Conservation (phyloP, 768 basidiomycete genomes). For the Jaapia argillacea region DNA sequence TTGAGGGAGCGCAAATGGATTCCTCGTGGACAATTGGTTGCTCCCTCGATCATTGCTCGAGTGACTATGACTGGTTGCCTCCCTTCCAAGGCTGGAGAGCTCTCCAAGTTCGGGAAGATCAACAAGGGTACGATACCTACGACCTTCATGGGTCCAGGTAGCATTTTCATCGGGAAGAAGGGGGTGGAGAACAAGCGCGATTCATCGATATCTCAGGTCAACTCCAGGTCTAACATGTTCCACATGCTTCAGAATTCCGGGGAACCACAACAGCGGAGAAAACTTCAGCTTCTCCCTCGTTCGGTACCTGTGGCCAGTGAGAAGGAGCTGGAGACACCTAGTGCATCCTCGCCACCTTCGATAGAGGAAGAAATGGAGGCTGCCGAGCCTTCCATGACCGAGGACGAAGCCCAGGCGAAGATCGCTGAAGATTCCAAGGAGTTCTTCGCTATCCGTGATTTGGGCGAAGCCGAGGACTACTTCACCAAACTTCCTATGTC, state of each 20-base stretch:
- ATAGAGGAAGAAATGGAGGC: conserved; percentile 27
- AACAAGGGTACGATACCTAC: conserved; percentile 51
- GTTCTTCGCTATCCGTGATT: conserved; percentile 74
- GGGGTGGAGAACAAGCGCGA: conserved; percentile 51
- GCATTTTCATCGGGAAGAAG: conserved; percentile 74
- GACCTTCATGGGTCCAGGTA: conserved; percentile 69
- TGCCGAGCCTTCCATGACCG: conserved; percentile 40
- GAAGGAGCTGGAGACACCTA: conserved; percentile 25
- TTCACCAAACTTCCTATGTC: conserved; percentile 63
- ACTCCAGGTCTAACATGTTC: conserved; percentile 81
- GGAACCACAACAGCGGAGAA: conserved; percentile 47
- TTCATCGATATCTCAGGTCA: conserved; percentile 64
- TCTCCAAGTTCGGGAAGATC: conserved; percentile 86
- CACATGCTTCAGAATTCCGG: conserved; percentile 37
- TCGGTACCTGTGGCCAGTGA: conserved; percentile 51
- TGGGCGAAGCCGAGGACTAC: conserved; percentile 84
- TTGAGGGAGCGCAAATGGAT: conserved; percentile 80
- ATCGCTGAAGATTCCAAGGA: conserved; percentile 79
- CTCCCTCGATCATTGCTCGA: conserved; percentile 81
- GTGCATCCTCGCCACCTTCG: conserved; percentile 37
- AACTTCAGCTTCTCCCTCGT: conserved; percentile 71
- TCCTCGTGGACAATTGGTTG: conserved; percentile 57
- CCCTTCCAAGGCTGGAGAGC: conserved; percentile 73
- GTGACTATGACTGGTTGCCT: conserved; percentile 38
- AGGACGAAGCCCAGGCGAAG: conserved; percentile 60